Base-by-base conservation (phyloP, 2,329 filamentous ascomycete genomes). In the Cordyceps javanica region DNA sequence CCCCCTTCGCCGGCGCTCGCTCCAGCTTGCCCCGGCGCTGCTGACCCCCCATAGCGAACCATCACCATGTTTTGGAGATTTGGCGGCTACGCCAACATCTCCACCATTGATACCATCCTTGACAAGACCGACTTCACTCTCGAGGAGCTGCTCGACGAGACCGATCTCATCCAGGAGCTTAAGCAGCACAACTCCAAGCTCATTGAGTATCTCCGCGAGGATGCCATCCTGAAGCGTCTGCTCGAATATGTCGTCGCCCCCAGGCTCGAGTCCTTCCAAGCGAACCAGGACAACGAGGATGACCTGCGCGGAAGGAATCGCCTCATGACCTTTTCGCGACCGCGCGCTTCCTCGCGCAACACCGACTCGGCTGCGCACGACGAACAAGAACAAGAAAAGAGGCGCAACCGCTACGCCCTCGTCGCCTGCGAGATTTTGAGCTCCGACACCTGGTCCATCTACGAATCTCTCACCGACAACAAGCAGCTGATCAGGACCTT, bases 51-150 rank as follows among this genome's bases (percentile, higher is more conserved):
- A 32, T 32, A 56, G 54, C 54, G 41, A 53, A 57, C 67, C 67
- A 71, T 70, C 86, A 93, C 75, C 79, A 99, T 99, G 94, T 99
- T 99, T 77, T 99, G 94, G 94, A 89, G 93, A 77, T 99, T 97
- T 82, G 93, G 94, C 82, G 91, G 91, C 70, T 97, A 97, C 82
- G 90, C 92, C 81, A 96, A 91, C 82, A 89, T 96, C 76, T 97
- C 93, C 68, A 89, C 92, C 70, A 91, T 99, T 75, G 94, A 97
- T 75, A 91, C 88, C 66, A 90, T 99, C 69, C 91, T 99, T 72
- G 94, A 99, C 72, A 96, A 96, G 75, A 86, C 95, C 66, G 90
- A 96, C 75, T 92, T 97, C 71, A 91, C 90, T 54, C 87, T 97
- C 64, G 94, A 99, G 75, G 93, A 97, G 71, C 81, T 99, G 60